Base-by-base conservation (phyloP, 805 yeast genomes). In the Barnettozyma pratensis region DNA sequence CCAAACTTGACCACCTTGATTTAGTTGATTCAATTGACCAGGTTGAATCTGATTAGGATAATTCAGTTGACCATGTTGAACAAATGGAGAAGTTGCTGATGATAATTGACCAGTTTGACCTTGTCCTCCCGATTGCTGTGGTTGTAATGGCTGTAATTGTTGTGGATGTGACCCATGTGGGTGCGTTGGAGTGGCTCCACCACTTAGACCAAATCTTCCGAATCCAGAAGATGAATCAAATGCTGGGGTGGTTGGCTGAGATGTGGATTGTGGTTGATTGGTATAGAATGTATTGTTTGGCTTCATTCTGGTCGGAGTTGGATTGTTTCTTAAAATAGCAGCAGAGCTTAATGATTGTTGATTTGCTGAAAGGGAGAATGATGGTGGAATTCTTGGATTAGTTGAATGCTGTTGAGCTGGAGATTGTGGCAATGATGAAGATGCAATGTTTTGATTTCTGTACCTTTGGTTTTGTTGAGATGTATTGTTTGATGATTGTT, bases 241-340 rank as follows among this genome's bases (percentile, higher is more conserved):
- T 9, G 60, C 67, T 26, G 66, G 66, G 4, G 65, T 63, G 4
- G 61, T 53, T 29, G 64, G 68, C 47, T 61, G 68, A 7, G 64
- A 54, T 32, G 70, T 46, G 58, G 59, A 36, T 61, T 45, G 53
- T n/a, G 41, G 51, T 39, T 44, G 54, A 34, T 46, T 43, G 55
- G 41, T 38, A 25, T 31, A 49, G 43, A 44, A 41, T 27, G 32
- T 38, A 37, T 29, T 36, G 62, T 32, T 53, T 14, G 50, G 43
- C 7, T 31, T 47, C n/a, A 60, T 47, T 49, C 60, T 54, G 5
- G 63, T 60, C 43, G 64, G 65, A 11, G 64, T 61, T 46, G 65
- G 63, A 34, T 60, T 60, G 52, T 60, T 60, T 58, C 68, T 60
- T 41, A 62, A 45, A 36, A 62, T 50, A 1, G 65, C 64, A 47